phyloP scores from a whole-genome alignment of 352 stramenopile species.

The Aphanomyces euteiches region DNA sequence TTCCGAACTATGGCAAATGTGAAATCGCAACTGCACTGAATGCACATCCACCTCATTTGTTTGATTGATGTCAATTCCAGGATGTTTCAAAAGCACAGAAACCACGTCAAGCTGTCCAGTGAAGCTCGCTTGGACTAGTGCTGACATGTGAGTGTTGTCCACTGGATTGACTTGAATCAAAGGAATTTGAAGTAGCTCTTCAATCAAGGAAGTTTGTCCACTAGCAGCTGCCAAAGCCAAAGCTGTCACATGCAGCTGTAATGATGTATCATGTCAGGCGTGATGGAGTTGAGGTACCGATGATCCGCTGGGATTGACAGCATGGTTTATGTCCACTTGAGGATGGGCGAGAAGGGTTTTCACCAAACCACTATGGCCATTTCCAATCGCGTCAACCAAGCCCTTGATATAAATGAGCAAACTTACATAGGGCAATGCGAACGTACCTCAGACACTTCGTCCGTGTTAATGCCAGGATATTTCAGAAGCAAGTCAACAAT shows the following conservation, averaged over 20 bases:
- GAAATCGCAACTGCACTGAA: not conserved
- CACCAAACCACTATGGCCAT: constrained; percentile 5
- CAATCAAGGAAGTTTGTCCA: not conserved
- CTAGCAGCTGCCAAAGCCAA: not conserved
- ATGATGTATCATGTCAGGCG: not conserved
- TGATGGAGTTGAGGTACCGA: not conserved
- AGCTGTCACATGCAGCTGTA: constrained; percentile 3
- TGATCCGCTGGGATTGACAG: not conserved
- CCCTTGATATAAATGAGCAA: not conserved
- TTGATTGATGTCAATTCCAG: not conserved
- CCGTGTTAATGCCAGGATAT: not conserved
- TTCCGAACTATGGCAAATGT: not conserved
- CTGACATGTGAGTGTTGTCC: not conserved
- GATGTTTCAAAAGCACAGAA: not conserved
- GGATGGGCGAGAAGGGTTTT: not conserved
- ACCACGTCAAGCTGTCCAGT: constrained; percentile 7
- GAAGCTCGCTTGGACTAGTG: constrained; percentile 16
- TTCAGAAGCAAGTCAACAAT: not conserved
- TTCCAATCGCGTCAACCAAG: not conserved
- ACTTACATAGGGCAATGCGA: not conserved
- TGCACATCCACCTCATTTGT: not conserved
- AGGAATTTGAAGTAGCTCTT: not conserved
- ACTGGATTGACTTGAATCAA: constrained; percentile 3
- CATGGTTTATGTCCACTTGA: not conserved
- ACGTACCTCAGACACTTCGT: constrained; percentile 6